Conservation (phyloP, 2,329 filamentous ascomycete species). For the Penicillium sp. region DNA sequence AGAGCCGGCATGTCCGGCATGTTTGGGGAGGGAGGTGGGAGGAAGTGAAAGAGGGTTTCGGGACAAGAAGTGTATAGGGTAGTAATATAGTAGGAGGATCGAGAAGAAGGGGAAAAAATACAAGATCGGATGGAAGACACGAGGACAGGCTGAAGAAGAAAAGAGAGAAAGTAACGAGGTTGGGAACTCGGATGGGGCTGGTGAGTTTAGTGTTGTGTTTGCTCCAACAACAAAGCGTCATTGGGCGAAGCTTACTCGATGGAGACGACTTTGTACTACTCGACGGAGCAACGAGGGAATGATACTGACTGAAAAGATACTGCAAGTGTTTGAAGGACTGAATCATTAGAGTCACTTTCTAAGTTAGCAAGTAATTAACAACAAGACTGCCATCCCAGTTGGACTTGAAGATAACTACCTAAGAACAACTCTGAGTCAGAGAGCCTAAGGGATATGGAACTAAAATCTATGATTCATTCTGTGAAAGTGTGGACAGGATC, state of each 20-base stretch:
- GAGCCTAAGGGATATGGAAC: no score
- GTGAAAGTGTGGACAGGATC: no score
- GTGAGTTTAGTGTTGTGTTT: neutral
- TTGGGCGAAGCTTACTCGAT: neutral
- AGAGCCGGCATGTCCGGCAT: constrained; percentile 36
- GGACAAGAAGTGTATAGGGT: neutral
- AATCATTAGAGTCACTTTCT: neutral
- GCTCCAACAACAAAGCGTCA: constrained; percentile 8
- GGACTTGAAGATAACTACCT: no score
- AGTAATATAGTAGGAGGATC: neutral
- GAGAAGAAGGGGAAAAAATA: neutral
- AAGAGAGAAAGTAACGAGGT: constrained; percentile 3
- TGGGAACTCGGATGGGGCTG: neutral
- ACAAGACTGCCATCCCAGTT: no score
- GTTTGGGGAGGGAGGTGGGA: constrained; percentile 3
- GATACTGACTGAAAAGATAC: neutral
- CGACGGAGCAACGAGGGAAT: neutral
- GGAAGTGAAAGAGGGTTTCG: neutral
- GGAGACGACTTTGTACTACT: neutral
- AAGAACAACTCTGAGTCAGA: no score
- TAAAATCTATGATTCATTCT: no score
- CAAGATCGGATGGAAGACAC: neutral
- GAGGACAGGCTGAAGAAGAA: neutral
- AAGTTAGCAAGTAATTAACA: neutral
- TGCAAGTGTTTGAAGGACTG: neutral